Evolutionary conservation across 192 early-diverging fungal species (phyloP).

Genomic region (Podochytrium sp.): DNA sequence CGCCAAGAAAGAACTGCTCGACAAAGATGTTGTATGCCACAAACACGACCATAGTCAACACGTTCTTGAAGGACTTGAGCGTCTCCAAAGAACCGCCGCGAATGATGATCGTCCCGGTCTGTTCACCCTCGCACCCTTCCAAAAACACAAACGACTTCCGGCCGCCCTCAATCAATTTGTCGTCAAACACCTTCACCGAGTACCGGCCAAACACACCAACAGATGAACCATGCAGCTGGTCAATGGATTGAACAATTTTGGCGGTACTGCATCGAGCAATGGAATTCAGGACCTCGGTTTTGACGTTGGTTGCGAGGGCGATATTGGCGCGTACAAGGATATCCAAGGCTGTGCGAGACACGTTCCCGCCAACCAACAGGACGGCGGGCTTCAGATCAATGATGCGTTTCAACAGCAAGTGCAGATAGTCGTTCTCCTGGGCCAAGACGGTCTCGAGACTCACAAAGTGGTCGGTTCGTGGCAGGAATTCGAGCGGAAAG

Average conservation of each 20-base stretch:
- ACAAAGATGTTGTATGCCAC: conserved; percentile 87
- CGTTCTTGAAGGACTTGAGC: conserved; percentile 78
- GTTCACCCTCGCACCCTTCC: conserved; percentile 77
- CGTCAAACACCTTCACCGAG: conserved; percentile 78
- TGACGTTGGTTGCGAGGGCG: conserved; percentile 85
- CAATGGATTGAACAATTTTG: conserved; percentile 80
- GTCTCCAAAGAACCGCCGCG: conserved; percentile 76
- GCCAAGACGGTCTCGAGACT: conserved; percentile 80
- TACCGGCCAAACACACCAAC: conserved; percentile 65
- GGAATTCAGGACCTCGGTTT: conserved; percentile 80
- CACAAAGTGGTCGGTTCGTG: conserved; percentile 54
- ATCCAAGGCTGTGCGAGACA: conserved; percentile 85
- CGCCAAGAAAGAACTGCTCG: conserved; percentile 77
- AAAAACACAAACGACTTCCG: conserved; percentile 89
- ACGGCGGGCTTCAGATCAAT: conserved; percentile 75
- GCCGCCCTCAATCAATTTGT: conserved; percentile 77
- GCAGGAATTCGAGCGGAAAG: conserved; percentile 80
- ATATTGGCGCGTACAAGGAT: conserved; percentile 78
- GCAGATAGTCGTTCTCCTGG: conserved; percentile 83
- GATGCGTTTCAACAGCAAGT: conserved; percentile 79
- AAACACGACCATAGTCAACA: conserved; percentile 82
- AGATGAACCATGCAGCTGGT: conserved; percentile 72
- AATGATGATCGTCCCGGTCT: conserved; percentile 87
- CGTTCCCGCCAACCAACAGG: conserved; percentile 79
- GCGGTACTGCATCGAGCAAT: conserved; percentile 87